Evolutionary conservation across 768 basidiomycete species (phyloP).

Genomic region (Phaffia tasmanica): DNA sequence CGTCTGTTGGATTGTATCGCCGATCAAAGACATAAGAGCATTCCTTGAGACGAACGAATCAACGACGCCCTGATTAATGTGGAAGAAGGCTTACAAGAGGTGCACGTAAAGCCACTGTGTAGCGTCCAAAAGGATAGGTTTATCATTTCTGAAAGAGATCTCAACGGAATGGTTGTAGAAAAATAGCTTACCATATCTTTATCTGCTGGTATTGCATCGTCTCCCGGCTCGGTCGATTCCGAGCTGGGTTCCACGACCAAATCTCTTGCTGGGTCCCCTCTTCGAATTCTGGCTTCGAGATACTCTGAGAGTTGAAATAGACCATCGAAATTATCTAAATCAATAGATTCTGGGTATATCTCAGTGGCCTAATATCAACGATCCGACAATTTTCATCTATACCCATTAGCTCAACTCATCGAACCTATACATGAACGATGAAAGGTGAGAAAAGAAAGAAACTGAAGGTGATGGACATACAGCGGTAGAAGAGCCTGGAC

Average conservation of each 20-base stretch:
- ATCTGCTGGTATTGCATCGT: constrained; percentile 5
- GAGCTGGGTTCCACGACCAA: not conserved
- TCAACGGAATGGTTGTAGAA: no score
- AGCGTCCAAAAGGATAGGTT: not conserved
- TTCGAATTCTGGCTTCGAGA: constrained; percentile 4
- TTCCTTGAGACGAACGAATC: not conserved
- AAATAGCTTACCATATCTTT: constrained; percentile 1
- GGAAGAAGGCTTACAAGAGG: constrained; percentile 31
- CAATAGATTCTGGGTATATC: not conserved
- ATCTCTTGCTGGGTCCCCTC: not conserved
- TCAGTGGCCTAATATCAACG: no score
- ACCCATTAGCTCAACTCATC: no score
- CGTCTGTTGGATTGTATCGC: constrained; percentile 28
- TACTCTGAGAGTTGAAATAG: constrained; percentile 22
- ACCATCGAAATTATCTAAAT: constrained; percentile 8
- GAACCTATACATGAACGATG: no score
- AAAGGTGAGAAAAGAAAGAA: no score
- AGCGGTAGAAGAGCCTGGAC: no score
- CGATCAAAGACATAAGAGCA: not conserved
- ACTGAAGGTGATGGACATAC: no score
- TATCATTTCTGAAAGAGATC: not conserved
- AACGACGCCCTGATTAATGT: not conserved
- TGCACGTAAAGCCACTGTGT: constrained; percentile 39
- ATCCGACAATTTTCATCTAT: no score
- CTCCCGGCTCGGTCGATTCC: constrained; percentile 8